phyloP scores from a whole-genome alignment of 345 rosid species.

The Toxicodendron radicans region DNA sequence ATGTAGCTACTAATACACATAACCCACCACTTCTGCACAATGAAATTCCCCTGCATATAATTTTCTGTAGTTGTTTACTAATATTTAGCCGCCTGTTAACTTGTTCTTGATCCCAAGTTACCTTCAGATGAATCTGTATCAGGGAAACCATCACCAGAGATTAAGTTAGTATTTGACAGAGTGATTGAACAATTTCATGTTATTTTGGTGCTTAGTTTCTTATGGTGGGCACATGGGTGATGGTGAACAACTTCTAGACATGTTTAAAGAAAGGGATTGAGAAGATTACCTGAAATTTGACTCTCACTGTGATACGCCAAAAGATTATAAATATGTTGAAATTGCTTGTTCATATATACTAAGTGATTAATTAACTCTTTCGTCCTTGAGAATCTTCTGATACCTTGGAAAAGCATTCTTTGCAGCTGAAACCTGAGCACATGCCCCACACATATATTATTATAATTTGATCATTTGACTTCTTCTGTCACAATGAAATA shows the following conservation, averaged over 20 bases:
- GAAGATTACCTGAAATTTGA: too few species aligned
- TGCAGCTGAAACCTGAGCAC: conserved; percentile 81
- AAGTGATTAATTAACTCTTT: conserved; percentile 28
- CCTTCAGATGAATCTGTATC: conserved; percentile 21
- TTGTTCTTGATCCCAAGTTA: conserved; percentile 12
- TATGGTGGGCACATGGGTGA: background rate
- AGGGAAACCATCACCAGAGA: conserved; percentile 7
- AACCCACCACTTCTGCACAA: conserved; percentile 6
- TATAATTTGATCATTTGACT: background rate
- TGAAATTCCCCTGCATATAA: background rate
- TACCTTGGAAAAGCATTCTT: conserved; percentile 78
- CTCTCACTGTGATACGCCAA: too few species aligned
- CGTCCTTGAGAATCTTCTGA: conserved; percentile 58
- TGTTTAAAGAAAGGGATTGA: background rate
- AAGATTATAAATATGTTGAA: too few species aligned
- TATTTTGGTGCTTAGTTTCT: too few species aligned
- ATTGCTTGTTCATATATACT: too few species aligned
- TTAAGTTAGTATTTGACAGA: conserved; percentile 4
- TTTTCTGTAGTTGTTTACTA: too few species aligned
- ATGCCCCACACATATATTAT: background rate
- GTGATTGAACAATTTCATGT: background rate
- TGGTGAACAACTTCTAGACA: background rate
- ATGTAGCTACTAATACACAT: background rate
- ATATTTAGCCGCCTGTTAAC: conserved; percentile 8
- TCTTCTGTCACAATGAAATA: background rate